A percentile compares a stretch with the other conserved stretches of the same genome.
These are phyloP conservation scores for Serendipita sp. DNA, from an alignment of 768 basidiomycete species.

Conservation along the genomic window DNA sequence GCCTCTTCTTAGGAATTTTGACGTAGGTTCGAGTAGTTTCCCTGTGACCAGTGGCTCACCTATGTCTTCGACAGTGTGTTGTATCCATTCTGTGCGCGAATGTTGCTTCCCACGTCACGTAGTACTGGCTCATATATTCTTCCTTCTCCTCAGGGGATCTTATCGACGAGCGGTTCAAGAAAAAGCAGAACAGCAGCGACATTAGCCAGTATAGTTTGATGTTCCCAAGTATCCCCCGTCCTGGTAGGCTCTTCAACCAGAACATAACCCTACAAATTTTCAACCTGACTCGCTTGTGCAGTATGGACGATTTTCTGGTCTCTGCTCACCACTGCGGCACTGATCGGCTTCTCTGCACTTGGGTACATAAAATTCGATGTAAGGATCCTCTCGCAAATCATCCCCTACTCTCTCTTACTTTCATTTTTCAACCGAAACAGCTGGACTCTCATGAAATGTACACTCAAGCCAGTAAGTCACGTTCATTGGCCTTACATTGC, in stretches of 20 bases:
- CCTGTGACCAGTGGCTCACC: not conserved
- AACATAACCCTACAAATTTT: conserved; percentile 1
- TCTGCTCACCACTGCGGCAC: conserved; percentile 53
- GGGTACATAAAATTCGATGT: conserved; percentile 79
- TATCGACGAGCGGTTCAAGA: conserved; percentile 86
- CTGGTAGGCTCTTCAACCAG: conserved; percentile 28
- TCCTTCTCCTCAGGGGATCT: conserved; percentile 69
- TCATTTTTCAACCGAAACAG: conserved; percentile 18
- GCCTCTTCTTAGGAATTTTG: conserved; percentile 70
- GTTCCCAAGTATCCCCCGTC: conserved; percentile 40
- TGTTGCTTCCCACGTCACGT: too few relatives aligned
- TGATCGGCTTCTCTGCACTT: conserved; percentile 64
- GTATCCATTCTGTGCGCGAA: conserved; percentile 79
- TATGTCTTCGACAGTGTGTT: conserved; percentile 39
- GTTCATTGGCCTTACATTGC: not conserved
- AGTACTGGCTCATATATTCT: too few relatives aligned
- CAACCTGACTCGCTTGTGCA: conserved; percentile 19
- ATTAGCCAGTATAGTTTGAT: conserved; percentile 76
- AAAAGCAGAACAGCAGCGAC: conserved; percentile 86
- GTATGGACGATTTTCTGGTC: conserved; percentile 85
- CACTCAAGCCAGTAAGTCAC: conserved; percentile 50
- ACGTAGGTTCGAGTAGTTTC: conserved; percentile 35
- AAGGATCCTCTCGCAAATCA: conserved; percentile 11
- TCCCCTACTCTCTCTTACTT: conserved; percentile 6
- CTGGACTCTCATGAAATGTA: conserved; percentile 44